These are phyloP conservation scores for Rachicladosporium sp. DNA, from an alignment of 2,329 filamentous ascomycete genomes.

Conservation along the genomic window DNA sequence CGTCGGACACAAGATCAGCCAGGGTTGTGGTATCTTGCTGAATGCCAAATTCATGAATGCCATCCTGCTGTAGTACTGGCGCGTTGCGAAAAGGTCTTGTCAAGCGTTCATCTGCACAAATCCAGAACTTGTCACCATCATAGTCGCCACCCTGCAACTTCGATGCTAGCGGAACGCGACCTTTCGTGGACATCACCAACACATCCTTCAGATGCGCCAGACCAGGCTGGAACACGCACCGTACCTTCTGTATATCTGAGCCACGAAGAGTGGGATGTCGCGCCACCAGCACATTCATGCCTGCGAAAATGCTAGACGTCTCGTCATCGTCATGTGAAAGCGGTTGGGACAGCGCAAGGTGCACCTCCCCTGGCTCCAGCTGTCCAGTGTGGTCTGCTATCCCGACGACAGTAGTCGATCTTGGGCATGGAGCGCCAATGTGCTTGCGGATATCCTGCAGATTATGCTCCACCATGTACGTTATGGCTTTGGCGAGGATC, in stretches of 20 bases:
- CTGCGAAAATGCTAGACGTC: constrained; percentile 39
- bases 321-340: constrained; percentile 40
- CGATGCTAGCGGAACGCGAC: constrained; percentile 50
- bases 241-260: constrained; percentile 57
- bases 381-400: constrained; percentile 53
- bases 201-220: constrained; percentile 63
- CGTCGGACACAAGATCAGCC: constrained; percentile 27
- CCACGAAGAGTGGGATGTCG: constrained; percentile 56
- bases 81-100: constrained; percentile 56
- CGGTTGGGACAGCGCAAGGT: constrained; percentile 52
- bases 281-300: constrained; percentile 52
- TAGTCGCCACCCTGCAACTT: constrained; percentile 71
- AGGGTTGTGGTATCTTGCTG: constrained; percentile 38
- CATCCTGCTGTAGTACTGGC: constrained; percentile 30
- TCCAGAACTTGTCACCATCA: constrained; percentile 64
- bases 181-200: constrained; percentile 59
- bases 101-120: constrained; percentile 59
- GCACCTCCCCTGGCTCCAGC: constrained; percentile 53
- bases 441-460: background rate
- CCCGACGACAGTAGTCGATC: constrained; percentile 52
- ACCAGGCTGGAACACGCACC: constrained; percentile 40
- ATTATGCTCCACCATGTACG: background rate
- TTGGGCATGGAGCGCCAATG: background rate
- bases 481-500: background rate
- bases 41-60: constrained; percentile 46